phyloP scores from a whole-genome alignment of 495 filamentous ascomycete species.

The Lophiostoma macrostomum region DNA sequence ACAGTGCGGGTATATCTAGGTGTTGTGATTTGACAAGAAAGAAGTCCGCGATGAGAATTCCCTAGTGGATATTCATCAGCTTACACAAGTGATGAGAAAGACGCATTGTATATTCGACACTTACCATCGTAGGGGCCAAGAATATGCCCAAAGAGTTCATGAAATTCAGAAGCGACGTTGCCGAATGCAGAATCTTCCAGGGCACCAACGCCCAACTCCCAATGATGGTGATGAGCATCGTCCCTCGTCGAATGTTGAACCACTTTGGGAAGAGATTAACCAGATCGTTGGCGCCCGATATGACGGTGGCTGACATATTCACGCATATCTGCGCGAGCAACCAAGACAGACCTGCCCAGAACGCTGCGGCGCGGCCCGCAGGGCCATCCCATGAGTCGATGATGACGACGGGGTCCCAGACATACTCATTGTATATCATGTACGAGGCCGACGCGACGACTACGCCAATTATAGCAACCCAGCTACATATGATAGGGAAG shows the following conservation, averaged over 20 bases:
- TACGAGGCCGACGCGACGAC: constrained; percentile 52
- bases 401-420: constrained; percentile 54
- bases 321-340: constrained; percentile 52
- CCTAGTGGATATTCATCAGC: too few relatives aligned
- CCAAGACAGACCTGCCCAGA: constrained; percentile 52
- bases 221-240: constrained; percentile 48
- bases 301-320: constrained; percentile 57
- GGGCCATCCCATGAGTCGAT: constrained; percentile 40
- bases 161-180: constrained; percentile 57
- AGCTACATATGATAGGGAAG: constrained; percentile 51
- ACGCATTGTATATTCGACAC: too few relatives aligned
- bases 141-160: constrained; percentile 51
- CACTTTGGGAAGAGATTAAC: constrained; percentile 53
- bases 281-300: constrained; percentile 56
- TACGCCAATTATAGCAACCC: constrained; percentile 51
- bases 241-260: constrained; percentile 53
- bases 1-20: constrained; percentile 44
- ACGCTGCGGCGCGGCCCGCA: constrained; percentile 52
- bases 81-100: too few relatives aligned
- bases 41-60: constrained; percentile 51
- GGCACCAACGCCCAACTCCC: constrained; percentile 57
- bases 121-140: constrained; percentile 49
- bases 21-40: constrained; percentile 48
- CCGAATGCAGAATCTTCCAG: constrained; percentile 62
- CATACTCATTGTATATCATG: constrained; percentile 48